A percentile compares a stretch with the other conserved stretches of the same genome.
Conservation (phyloP, 1,284 basidiomycete species). For the Pyrrhoderma noxium region DNA sequence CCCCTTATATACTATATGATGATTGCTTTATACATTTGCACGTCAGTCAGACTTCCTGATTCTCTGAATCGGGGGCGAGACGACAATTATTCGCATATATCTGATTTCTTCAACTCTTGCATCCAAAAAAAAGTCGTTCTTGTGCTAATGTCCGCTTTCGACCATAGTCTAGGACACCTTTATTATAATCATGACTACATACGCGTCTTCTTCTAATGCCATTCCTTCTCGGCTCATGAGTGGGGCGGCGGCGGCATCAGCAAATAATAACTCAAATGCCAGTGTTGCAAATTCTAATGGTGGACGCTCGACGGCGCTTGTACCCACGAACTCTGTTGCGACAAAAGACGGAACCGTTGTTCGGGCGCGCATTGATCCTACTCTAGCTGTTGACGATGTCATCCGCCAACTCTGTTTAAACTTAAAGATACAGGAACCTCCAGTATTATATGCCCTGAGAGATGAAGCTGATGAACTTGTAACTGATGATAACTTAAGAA, state of each 20-base stretch:
- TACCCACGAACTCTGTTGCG: constrained; percentile 76
- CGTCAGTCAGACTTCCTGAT: constrained; percentile 19
- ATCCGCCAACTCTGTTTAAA: constrained; percentile 72
- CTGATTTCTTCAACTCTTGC: constrained; percentile 1
- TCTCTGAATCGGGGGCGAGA: constrained; percentile 8
- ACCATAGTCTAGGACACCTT: too few species aligned
- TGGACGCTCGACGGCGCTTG: constrained; percentile 37
- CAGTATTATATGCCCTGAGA: constrained; percentile 76
- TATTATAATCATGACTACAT: constrained; percentile 5
- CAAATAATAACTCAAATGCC: not conserved
- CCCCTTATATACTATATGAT: constrained; percentile 9
- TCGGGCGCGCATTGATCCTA: constrained; percentile 73
- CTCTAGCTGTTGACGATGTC: constrained; percentile 72
- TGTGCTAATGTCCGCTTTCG: too few species aligned
- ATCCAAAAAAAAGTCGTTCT: too few species aligned
- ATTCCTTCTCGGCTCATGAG: constrained; percentile 3
- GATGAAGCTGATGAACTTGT: constrained; percentile 86
- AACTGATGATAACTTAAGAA: constrained; percentile 83
- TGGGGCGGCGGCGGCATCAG: not conserved
- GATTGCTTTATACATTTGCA: constrained; percentile 20
- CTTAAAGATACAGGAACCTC: constrained; percentile 77
- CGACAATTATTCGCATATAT: constrained; percentile 16
- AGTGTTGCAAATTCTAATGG: constrained; percentile 18
- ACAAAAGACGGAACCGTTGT: constrained; percentile 67
- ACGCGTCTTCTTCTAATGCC: not conserved